phyloP scores from a whole-genome alignment of 129 eudicot genomes.

The Centella asiatica region DNA sequence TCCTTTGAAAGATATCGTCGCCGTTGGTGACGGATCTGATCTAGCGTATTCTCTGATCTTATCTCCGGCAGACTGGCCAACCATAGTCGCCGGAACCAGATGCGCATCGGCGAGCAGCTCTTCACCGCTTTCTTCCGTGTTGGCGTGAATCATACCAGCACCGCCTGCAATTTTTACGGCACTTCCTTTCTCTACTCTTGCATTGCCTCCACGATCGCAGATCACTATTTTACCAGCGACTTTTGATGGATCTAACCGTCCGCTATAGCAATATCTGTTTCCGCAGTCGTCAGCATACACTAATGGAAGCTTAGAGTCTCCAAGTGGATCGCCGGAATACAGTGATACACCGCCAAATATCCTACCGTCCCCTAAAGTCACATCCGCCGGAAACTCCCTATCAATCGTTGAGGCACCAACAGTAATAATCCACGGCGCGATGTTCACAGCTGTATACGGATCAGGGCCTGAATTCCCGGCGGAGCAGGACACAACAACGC shows the following conservation, averaged over 20 bases:
- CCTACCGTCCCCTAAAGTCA: conserved; percentile 73
- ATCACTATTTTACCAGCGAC: conserved; percentile 78
- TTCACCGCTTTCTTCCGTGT: conserved; percentile 71
- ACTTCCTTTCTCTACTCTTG: conserved; percentile 79
- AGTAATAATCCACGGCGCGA: conserved; percentile 93
- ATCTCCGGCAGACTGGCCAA: conserved; percentile 57
- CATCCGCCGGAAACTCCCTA: conserved; percentile 92
- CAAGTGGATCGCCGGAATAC: conserved; percentile 62
- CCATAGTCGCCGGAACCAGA: conserved; percentile 78
- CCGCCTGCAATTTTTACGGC: conserved; percentile 93
- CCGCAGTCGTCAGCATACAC: conserved; percentile 64
- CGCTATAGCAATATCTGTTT: conserved; percentile 50
- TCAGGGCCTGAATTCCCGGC: conserved; percentile 96
- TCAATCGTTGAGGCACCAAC: conserved; percentile 94
- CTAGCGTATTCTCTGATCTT: conserved; percentile 44
- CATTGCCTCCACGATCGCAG: conserved; percentile 94
- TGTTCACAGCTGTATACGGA: conserved; percentile 60
- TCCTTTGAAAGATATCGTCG: conserved; percentile 59
- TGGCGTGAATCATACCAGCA: conserved; percentile 72
- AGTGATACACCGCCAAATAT: conserved; percentile 63
- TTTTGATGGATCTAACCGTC: conserved; percentile 44
- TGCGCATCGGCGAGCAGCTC: conserved; percentile 92
- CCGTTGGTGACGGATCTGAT: conserved; percentile 59
- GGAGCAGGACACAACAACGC: conserved; percentile 69
- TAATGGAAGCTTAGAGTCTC: conserved; percentile 38